Evolutionary conservation across 768 basidiomycete species (phyloP), one percentile per base, ranked within the genome.

Genomic region (Podaxis sp.): DNA sequence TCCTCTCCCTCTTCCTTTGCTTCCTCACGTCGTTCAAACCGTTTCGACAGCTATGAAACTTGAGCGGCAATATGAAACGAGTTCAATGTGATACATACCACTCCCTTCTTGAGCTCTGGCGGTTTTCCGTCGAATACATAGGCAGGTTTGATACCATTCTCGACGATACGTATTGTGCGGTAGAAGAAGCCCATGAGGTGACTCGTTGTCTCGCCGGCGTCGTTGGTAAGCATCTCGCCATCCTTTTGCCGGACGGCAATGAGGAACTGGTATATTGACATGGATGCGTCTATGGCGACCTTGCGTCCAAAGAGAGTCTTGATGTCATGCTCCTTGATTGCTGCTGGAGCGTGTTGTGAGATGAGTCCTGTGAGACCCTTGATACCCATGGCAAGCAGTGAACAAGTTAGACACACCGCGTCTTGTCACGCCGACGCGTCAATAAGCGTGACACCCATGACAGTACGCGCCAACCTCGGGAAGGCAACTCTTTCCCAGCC

Each of bases 181-280:
- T 98, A 98, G 79, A 99, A 99, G 75, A 99, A 91, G 0, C 97
- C 97, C 95, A 99, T 98, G 11, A 99, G 80, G 76, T 99, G 96
- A 77, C 95, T 96, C 2, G 97, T 99, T 3, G 95, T 97, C 72
- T 99, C 97, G 17, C 97, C 97, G 0, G 89, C 87, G n/a, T 99
- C 96, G 71, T 98, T 98, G 69, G 90, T 96, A 67, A 99, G 84
- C 82, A 96, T 85, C 75, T 99, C 95, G 19, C 97, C 97, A 73
- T 99, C 97, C 73, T 87, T 89, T 75, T 96, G 95, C 33, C 97
- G 84, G 11, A 99, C 97, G 19, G 97, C 97, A 63, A 99, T 99
- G 63, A 99, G 86, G 76, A 99, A 99, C 72, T 96, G 95, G 81
- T 95, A 96, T 57, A 96, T 95, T 2, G 89, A 92, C 93, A 95